Evolutionary conservation across 202 grass and related monocot genomes (phyloP).

Genomic region (Musa balbisiana): DNA sequence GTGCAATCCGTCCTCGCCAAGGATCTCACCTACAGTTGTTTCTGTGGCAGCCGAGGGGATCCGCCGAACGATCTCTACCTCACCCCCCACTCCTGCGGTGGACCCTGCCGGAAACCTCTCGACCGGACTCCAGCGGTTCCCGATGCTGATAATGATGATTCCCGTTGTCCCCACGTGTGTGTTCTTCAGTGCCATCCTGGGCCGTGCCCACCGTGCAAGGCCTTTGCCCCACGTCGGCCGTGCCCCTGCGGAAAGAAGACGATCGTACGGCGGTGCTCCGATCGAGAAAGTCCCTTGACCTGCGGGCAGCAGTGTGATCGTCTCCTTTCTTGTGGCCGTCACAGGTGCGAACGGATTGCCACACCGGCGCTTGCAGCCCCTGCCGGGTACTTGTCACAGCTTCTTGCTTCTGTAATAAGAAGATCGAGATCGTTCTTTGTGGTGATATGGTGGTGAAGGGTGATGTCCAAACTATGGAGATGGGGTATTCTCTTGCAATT

Average conservation of each 20-base stretch:
- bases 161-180: slow-evolving; percentile 69
- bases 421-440: slow-evolving; percentile 56
- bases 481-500: slow-evolving; percentile 71
- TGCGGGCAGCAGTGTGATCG: slow-evolving; percentile 60
- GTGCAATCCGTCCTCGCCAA: slow-evolving; percentile 39
- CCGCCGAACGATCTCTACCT: slow-evolving; percentile 72
- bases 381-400: slow-evolving; percentile 48
- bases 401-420: slow-evolving; percentile 67
- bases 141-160: slow-evolving; percentile 23
- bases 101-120: slow-evolving; percentile 75
- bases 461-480: slow-evolving; percentile 30
- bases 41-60: slow-evolving; percentile 53
- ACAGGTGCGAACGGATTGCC: slow-evolving; percentile 71
- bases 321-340: slow-evolving; percentile 51
- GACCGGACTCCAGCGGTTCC: slow-evolving; percentile 16
- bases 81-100: slow-evolving; percentile 89
- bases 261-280: slow-evolving; percentile 56
- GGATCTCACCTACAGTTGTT: slow-evolving; percentile 72
- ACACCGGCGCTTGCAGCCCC: slow-evolving; percentile 54
- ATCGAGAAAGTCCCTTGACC: slow-evolving; percentile 49
- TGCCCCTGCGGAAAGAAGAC: slow-evolving; percentile 82
- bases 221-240: slow-evolving; percentile 50
- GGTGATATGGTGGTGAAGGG: slow-evolving; percentile 75
- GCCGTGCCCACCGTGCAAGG: slow-evolving; percentile 89
- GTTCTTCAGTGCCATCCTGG: slow-evolving; percentile 95